These are phyloP conservation scores for Proteromonas lacertae DNA, from an alignment of 352 stramenopile species.

Conservation along the genomic window DNA sequence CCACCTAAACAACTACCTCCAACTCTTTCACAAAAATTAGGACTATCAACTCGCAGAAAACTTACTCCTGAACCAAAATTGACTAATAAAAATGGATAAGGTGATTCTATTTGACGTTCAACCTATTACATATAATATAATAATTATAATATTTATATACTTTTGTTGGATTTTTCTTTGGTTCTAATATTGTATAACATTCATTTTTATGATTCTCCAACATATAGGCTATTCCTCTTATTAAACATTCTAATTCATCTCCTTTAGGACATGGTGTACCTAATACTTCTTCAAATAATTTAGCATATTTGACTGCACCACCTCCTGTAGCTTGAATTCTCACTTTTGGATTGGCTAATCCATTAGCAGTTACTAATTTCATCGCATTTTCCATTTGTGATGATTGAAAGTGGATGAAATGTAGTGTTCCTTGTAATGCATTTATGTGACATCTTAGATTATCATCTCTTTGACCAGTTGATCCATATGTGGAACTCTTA, in stretches of 20 bases:
- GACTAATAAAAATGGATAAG: conserved; percentile 82
- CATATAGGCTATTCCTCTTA: conserved; percentile 80
- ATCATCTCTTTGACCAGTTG: conserved; percentile 22
- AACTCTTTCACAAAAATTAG: conserved; percentile 69
- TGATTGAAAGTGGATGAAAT: conserved; percentile 76
- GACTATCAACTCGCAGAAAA: conserved; percentile 67
- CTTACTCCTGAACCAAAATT: conserved; percentile 91
- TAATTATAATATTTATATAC: background rate
- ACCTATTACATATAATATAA: background rate
- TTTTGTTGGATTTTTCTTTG: background rate
- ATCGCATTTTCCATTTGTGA: conserved; percentile 27
- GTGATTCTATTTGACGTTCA: background rate
- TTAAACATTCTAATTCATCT: conserved; percentile 82
- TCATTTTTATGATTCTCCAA: conserved; percentile 69
- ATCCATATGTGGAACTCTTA: conserved; percentile 14
- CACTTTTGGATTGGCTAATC: conserved; percentile 27
- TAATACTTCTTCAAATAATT: conserved; percentile 42
- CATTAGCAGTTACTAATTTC: conserved; percentile 21
- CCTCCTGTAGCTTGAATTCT: conserved; percentile 50
- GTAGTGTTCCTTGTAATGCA: conserved; percentile 57
- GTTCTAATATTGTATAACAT: conserved; percentile 46
- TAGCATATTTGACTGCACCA: conserved; percentile 68
- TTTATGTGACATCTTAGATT: conserved; percentile 33
- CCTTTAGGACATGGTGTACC: conserved; percentile 59
- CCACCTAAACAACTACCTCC: conserved; percentile 87